Percentiles rank a stretch among this genome's conserved stretches.
These are phyloP conservation scores for Corymbia calophylla DNA, from an alignment of 441 rosid genomes.

Conservation along the genomic window DNA sequence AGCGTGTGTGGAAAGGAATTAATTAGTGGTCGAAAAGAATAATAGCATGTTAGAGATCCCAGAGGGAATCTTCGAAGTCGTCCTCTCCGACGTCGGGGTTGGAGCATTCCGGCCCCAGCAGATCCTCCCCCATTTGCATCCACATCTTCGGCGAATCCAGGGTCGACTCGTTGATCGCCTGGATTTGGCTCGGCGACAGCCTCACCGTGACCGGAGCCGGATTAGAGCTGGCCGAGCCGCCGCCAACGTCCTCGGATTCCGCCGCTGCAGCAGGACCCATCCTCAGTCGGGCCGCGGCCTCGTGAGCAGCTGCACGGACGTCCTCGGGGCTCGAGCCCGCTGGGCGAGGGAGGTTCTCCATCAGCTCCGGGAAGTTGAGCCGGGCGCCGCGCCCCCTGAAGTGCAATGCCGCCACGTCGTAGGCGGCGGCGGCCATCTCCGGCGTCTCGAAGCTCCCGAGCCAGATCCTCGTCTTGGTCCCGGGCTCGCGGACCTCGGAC, in stretches of 20 bases:
- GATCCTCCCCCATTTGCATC: neutral
- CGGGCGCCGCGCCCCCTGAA: neutral
- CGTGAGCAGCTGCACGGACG: constrained; percentile 1
- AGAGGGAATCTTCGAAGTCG: neutral
- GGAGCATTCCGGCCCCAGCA: neutral
- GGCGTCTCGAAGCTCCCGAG: constrained; percentile 9
- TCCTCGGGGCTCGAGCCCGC: neutral
- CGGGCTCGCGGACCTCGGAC: constrained; percentile 12
- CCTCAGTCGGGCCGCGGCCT: neutral
- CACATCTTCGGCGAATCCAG: constrained; percentile 9
- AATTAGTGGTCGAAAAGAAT: neutral
- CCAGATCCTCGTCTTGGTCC: constrained; percentile 11
- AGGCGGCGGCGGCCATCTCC: constrained; percentile 10
- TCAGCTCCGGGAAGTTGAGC: constrained; percentile 10
- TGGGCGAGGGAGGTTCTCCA: neutral
- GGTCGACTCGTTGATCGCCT: constrained; percentile 6
- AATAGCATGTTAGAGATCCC: neutral
- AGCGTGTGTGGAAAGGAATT: neutral
- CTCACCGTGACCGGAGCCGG: neutral
- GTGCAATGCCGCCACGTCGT: constrained; percentile 10
- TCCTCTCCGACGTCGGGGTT: neutral
- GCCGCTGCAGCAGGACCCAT: neutral
- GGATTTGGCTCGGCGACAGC: constrained; percentile 6
- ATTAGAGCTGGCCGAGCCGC: neutral
- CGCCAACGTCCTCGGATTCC: neutral